A percentile compares a stretch with the other conserved stretches of the same genome.
Evolutionary conservation across 768 basidiomycete species (phyloP).

Genomic region (Boletus subcaerulescens): DNA sequence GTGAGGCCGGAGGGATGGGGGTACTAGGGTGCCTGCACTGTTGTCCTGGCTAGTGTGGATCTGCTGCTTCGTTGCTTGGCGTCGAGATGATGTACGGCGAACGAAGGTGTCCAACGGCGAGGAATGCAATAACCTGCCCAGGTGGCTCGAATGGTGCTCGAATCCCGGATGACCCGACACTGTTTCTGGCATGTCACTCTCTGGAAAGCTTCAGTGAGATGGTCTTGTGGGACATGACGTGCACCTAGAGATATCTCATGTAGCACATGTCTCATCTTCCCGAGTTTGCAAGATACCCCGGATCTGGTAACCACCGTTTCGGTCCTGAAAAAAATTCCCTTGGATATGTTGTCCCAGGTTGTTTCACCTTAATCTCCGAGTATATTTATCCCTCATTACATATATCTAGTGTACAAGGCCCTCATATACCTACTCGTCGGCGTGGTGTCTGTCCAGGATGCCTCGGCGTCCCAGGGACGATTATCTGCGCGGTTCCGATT

Average conservation of each 20-base stretch:
- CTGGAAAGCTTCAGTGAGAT: background rate
- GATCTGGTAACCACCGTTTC: no score
- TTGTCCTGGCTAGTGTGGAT: background rate
- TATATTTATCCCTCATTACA: slow-evolving; percentile 2
- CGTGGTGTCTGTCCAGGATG: slow-evolving; percentile 79
- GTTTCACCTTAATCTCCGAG: background rate
- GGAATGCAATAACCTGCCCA: slow-evolving; percentile 33
- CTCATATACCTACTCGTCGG: slow-evolving; percentile 63
- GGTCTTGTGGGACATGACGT: slow-evolving; percentile 7
- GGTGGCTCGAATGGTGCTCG: slow-evolving; percentile 17
- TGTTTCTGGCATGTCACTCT: slow-evolving; percentile 19
- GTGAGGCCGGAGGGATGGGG: slow-evolving; percentile 13
- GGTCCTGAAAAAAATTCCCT: no score
- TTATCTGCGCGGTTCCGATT: slow-evolving; percentile 59
- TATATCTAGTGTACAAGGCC: background rate
- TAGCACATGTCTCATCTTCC: background rate
- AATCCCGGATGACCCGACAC: slow-evolving; percentile 8
- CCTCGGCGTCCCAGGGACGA: slow-evolving; percentile 78
- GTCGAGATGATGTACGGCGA: slow-evolving; percentile 49
- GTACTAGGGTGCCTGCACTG: background rate
- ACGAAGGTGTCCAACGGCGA: slow-evolving; percentile 63
- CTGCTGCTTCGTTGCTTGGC: slow-evolving; percentile 15
- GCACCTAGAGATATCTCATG: background rate
- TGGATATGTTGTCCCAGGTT: background rate
- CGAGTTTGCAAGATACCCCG: background rate